Evolutionary conservation across 306 rosid species (phyloP), one percentile per base, ranked within the genome.

Genomic region (Trifolium fragiferum): DNA sequence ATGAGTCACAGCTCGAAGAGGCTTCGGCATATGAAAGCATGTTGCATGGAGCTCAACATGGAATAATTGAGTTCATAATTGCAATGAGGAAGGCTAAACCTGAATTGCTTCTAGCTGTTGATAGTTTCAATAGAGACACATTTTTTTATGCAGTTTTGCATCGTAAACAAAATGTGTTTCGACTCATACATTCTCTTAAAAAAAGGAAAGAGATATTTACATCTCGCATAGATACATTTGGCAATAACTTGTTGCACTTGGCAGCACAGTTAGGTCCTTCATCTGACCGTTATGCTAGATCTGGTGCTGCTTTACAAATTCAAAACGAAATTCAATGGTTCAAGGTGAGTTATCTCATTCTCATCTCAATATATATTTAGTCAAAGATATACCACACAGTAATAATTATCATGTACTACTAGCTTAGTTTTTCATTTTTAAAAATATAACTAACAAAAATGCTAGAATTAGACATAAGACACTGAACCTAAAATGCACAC

Each of bases 291-390:
- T 14, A 16, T 59, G 0, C 2, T 7, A 59, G 54, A 9, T 10
- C 23, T 3, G 63, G 53, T 4, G 43, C 81, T 46, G 70, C 55
- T 77, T 6, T 68, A 7, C 80, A 76, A 57, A 67, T 76, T 68
- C 80, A 76, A 67, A 76, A 61, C 30, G 75, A 69, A 59, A 4
- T 59, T 68, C 76, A 59, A 46, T 77, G 81, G 81, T 77, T 77
- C 14, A 8, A 66, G 73, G 73, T 41, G 2, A 40, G 11, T 40
- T 10, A 40, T 40, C 3, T 40, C 3, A 40, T 35, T 1, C 8
- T 5, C 8, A 5, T 35, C 7, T 35, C 0, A 5, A 35, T 35
- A 35, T 5, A 35, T 35, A 23, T 23, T 23, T 23, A 23, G 27
- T 23, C 27, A 23, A 23, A 23, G 27, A 23, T 23, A 23, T 23